phyloP scores from a whole-genome alignment of 2,329 filamentous ascomycete genomes.

The Alternaria burnsii region DNA sequence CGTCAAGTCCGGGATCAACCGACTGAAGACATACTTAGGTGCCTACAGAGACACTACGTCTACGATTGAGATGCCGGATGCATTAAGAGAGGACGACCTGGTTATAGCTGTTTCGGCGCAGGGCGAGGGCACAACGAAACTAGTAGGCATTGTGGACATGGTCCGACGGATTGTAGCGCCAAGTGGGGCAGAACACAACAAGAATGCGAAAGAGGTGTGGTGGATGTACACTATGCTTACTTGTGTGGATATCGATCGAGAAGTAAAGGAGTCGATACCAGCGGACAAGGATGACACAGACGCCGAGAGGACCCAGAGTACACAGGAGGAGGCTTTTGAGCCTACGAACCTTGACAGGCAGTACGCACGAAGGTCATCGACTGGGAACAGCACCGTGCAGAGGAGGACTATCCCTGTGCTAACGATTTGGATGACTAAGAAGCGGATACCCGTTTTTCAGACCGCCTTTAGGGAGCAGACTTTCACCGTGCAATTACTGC shows the following conservation, averaged over 20 bases:
- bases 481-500: constrained; percentile 14
- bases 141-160: constrained; percentile 35
- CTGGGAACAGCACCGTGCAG: neutral
- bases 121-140: constrained; percentile 28
- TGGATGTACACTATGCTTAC: constrained; percentile 29
- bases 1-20: constrained; percentile 27
- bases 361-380: neutral
- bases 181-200: constrained; percentile 4
- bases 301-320: neutral
- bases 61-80: constrained; percentile 20
- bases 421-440: constrained; percentile 34
- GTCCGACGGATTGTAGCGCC: constrained; percentile 22
- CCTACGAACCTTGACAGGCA: constrained; percentile 18
- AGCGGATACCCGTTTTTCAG: constrained; percentile 22
- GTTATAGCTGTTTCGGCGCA: constrained; percentile 33
- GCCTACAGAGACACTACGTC: constrained; percentile 11
- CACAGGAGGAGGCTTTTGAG: constrained; percentile 25
- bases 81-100: constrained; percentile 10
- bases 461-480: constrained; percentile 30
- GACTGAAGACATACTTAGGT: constrained; percentile 21
- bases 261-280: neutral
- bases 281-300: neutral
- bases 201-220: constrained; percentile 19
- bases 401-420: constrained; percentile 26
- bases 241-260: constrained; percentile 19